Conservation (phyloP, 139 green algal species). For the Volvox reticuliferus region DNA sequence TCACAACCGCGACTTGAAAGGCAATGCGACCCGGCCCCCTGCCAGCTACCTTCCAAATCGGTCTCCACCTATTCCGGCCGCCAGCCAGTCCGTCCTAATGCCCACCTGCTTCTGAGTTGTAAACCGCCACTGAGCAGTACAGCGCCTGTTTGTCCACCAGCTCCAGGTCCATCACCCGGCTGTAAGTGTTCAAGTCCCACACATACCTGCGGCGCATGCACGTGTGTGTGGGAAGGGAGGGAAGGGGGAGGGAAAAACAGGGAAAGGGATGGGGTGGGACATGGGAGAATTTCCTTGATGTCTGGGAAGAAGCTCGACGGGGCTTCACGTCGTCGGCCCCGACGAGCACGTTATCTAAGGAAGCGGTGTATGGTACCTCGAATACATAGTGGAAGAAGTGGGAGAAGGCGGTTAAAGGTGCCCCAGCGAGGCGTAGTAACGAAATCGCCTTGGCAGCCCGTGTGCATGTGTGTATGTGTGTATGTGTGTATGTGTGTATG, state of each 20-base stretch:
- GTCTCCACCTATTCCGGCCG: background rate
- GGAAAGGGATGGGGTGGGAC: background rate
- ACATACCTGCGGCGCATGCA: slow-evolving; percentile 36
- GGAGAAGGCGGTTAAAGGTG: too few relatives aligned
- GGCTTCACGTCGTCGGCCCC: background rate
- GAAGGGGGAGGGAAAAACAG: background rate
- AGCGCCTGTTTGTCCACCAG: slow-evolving; percentile 51
- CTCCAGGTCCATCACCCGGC: slow-evolving; percentile 47
- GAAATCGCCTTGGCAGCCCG: too few relatives aligned
- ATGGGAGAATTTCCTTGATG: too few relatives aligned
- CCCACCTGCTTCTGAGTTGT: slow-evolving; percentile 3
- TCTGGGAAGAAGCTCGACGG: background rate
- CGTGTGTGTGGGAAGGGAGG: background rate
- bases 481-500: too few relatives aligned
- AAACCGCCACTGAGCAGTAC: slow-evolving; percentile 20
- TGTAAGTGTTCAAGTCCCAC: slow-evolving; percentile 47
- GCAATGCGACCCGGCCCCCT: background rate
- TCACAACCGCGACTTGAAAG: too few relatives aligned
- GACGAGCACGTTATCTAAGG: too few relatives aligned
- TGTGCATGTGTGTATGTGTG: too few relatives aligned
- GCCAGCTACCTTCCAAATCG: background rate
- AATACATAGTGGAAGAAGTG: too few relatives aligned
- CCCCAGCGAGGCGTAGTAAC: too few relatives aligned
- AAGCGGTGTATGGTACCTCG: too few relatives aligned
- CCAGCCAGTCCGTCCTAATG: background rate